Base-by-base conservation (phyloP, 2,329 filamentous ascomycete genomes). In the Arthrinium phaeospermum region DNA sequence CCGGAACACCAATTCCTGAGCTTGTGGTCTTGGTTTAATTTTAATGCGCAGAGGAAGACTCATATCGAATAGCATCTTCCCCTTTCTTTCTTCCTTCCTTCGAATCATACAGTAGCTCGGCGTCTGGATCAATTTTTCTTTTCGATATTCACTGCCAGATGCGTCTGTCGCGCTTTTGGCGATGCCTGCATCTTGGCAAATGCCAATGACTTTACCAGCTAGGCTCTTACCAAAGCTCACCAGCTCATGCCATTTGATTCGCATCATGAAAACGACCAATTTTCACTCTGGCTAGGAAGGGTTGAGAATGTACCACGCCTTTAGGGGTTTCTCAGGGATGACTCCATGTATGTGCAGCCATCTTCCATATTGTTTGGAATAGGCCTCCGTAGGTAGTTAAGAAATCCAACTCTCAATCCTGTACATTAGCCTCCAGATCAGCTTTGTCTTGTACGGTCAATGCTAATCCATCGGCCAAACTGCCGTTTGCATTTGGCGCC, bases 51-150 rank as follows among this genome's bases (percentile, higher is more conserved):
- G 51, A 19, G 51, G 51, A 57, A 19, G 34, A 41, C 5, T 37
- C 34, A 10, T 41, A 24, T 12, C 34, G 3, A 4, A 2, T 3
- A 4, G 2, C 19, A n/a, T 64, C 57, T 64, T n/a, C 57, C 19
- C 22, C 53, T 64, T 64, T n/a, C 30, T n/a, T 37, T 64, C 30
- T 64, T 41, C 16, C 30, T 64, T 41, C 16, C 19, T 64, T 14
- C 30, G 34, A n/a, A n/a, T 41, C 57, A 64, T 64, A 41, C 57
- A 64, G 34, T 34, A 64, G 57, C 57, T 64, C 19, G 57, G 57
- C 57, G 57, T 41, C 57, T 64, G 34, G 57, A n/a, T 64, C 57
- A 64, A 64, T 64, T 37, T 41, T 41, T 64, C n/a, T 41, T 41
- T 41, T 41, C 22, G 41, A 41, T 30, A n/a, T n/a, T 22, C 24